These are phyloP conservation scores for Spiraea crenata DNA, from an alignment of 331 rosid genomes.

Conservation along the genomic window DNA sequence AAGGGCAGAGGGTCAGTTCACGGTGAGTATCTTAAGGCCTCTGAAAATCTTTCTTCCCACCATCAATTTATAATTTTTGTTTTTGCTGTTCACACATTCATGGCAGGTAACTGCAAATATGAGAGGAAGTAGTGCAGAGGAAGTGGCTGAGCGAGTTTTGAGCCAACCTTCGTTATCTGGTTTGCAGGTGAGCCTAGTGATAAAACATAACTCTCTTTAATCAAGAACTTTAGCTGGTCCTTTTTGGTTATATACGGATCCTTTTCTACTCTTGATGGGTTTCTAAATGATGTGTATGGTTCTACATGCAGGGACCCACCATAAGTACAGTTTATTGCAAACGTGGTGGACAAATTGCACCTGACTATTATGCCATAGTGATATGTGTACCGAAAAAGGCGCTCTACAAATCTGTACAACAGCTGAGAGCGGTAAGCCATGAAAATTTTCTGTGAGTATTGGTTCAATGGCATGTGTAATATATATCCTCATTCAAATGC, in stretches of 20 bases:
- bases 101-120: constrained; percentile 87
- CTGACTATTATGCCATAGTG: constrained; percentile 83
- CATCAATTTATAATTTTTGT: not conserved
- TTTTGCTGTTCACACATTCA: constrained; percentile 21
- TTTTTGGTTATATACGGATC: not conserved
- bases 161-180: constrained; percentile 83
- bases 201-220: constrained; percentile 6
- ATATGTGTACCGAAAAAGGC: constrained; percentile 87
- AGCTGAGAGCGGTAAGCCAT: constrained; percentile 78
- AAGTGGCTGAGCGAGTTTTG: constrained; percentile 82
- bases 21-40: constrained; percentile 43
- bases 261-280: constrained; percentile 19
- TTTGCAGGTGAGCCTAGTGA: constrained; percentile 69
- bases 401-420: constrained; percentile 81
- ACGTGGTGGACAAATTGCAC: constrained; percentile 53
- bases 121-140: constrained; percentile 90
- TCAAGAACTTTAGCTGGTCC: not conserved
- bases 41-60: not conserved
- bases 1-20: constrained; percentile 84
- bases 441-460: constrained; percentile 6
- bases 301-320: constrained; percentile 75
- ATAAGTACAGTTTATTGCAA: constrained; percentile 83
- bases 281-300: constrained; percentile 15
- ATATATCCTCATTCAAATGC: not conserved
- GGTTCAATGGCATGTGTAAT: not conserved